phyloP scores from a whole-genome alignment of 352 stramenopile genomes.

The Phytophthora pistaciae region DNA sequence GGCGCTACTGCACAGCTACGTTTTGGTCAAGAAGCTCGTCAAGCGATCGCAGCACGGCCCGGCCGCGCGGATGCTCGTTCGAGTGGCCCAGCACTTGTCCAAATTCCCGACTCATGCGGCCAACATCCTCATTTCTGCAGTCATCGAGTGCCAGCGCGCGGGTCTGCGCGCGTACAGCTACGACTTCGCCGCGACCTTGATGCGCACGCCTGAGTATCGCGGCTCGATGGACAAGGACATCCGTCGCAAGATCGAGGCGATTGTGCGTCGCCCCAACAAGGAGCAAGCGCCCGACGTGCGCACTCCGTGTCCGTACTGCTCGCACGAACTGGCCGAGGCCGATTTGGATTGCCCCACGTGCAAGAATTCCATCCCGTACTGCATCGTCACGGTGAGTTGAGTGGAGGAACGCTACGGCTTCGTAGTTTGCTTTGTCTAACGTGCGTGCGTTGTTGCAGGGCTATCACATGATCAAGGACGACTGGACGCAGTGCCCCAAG shows the following conservation, averaged over 20 bases:
- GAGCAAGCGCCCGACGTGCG: conserved; percentile 77
- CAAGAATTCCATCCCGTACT: conserved; percentile 95
- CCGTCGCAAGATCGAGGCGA: conserved; percentile 95
- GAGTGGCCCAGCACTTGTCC: conserved; percentile 92
- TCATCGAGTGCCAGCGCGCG: conserved; percentile 95
- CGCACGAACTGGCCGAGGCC: conserved; percentile 77
- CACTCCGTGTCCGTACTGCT: conserved; percentile 90
- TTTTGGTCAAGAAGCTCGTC: conserved; percentile 94
- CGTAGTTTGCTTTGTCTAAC: background rate
- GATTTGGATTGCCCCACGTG: conserved; percentile 93
- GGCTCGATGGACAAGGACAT: conserved; percentile 91
- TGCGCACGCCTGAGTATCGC: conserved; percentile 90
- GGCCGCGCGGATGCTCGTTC: conserved; percentile 91
- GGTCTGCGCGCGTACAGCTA: conserved; percentile 92
- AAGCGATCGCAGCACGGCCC: conserved; percentile 86
- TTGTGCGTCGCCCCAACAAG: conserved; percentile 93
- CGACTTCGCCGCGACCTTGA: conserved; percentile 93
- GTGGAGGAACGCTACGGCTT: background rate
- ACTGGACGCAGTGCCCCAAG: conserved; percentile 93
- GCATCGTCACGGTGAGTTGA: conserved; percentile 85
- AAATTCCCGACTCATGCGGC: conserved; percentile 93
- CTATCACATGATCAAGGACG: conserved; percentile 94
- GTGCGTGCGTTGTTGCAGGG: conserved; percentile 48
- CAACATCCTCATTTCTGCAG: conserved; percentile 93
- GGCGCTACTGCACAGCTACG: conserved; percentile 94